Evolutionary conservation across 2,329 filamentous ascomycete species (phyloP).

Genomic region (Sporothrix curviconia): DNA sequence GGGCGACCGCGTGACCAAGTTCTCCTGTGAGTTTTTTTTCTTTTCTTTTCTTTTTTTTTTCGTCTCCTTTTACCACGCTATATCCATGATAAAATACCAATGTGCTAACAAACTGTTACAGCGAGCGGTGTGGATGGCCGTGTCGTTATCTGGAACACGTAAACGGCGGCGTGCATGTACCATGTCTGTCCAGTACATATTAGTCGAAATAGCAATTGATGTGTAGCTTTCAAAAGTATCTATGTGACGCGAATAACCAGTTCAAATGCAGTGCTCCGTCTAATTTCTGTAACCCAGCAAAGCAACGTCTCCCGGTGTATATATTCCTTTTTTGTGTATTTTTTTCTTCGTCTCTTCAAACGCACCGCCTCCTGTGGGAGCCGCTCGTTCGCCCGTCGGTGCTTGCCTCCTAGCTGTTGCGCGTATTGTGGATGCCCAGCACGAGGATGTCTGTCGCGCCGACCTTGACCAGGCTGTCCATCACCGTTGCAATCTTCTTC

Average conservation of each 20-base stretch:
- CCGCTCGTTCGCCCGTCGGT: background rate
- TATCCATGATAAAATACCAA: background rate
- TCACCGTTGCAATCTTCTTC: slow-evolving; percentile 74
- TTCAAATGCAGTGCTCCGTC: no score
- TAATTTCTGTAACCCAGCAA: background rate
- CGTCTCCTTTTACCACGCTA: background rate
- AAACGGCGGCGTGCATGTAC: no score
- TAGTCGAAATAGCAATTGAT: no score
- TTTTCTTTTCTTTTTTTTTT: slow-evolving; percentile 10
- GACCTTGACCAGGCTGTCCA: slow-evolving; percentile 72
- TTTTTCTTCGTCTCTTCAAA: background rate
- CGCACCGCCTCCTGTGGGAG: background rate
- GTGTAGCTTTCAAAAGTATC: no score
- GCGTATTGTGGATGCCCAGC: slow-evolving; percentile 71
- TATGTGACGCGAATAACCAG: no score
- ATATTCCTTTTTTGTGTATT: background rate
- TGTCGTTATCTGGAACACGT: slow-evolving; percentile 70
- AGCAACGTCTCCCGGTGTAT: background rate
- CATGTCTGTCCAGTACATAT: no score
- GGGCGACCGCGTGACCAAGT: slow-evolving; percentile 62
- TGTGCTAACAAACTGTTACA: slow-evolving; percentile 34
- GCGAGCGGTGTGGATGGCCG: slow-evolving; percentile 78
- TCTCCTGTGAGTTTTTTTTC: slow-evolving; percentile 67
- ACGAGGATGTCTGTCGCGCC: slow-evolving; percentile 84
- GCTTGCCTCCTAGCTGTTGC: slow-evolving; percentile 20